These are phyloP conservation scores for Hanseniaspora vineae DNA, from an alignment of 805 yeast species.

Conservation along the genomic window DNA sequence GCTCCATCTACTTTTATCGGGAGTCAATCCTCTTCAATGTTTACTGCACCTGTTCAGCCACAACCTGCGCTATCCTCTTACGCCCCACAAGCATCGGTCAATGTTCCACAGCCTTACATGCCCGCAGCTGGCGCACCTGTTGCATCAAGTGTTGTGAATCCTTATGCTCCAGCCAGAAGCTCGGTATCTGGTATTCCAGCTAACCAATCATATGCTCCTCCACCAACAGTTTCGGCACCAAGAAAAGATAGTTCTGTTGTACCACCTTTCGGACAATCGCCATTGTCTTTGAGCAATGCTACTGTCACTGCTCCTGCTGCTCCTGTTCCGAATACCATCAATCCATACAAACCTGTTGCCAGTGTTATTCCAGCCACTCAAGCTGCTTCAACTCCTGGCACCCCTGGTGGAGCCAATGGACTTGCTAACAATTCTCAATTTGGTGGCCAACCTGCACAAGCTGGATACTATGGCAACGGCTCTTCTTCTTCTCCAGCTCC, in stretches of 20 bases:
- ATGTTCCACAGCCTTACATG: slow-evolving; percentile 2
- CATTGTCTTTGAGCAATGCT: slow-evolving; percentile 15
- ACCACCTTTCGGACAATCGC: slow-evolving; percentile 13
- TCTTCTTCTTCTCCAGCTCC: slow-evolving; percentile 16
- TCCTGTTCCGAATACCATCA: slow-evolving; percentile 28
- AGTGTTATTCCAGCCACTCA: not conserved
- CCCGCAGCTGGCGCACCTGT: slow-evolving; percentile 8
- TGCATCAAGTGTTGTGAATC: slow-evolving; percentile 8
- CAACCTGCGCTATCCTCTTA: slow-evolving; percentile 3
- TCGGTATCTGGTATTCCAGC: slow-evolving; percentile 9
- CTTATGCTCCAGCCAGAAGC: not conserved
- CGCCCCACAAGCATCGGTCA: slow-evolving; percentile 1
- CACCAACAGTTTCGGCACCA: slow-evolving; percentile 9
- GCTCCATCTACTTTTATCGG: too few species aligned
- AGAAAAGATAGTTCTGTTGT: slow-evolving; percentile 16
- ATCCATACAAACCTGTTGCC: slow-evolving; percentile 22
- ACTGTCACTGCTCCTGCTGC: slow-evolving; percentile 12
- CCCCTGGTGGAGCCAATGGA: too few species aligned
- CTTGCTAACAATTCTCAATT: too few species aligned
- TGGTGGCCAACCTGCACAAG: not conserved
- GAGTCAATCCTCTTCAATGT: not conserved
- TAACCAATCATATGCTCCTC: slow-evolving; percentile 16
- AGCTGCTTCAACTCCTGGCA: too few species aligned
- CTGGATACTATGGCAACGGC: slow-evolving; percentile 25
- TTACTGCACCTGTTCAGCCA: slow-evolving; percentile 1